Base-by-base conservation (phyloP, 768 basidiomycete species). In the Podaxis rugospora region DNA sequence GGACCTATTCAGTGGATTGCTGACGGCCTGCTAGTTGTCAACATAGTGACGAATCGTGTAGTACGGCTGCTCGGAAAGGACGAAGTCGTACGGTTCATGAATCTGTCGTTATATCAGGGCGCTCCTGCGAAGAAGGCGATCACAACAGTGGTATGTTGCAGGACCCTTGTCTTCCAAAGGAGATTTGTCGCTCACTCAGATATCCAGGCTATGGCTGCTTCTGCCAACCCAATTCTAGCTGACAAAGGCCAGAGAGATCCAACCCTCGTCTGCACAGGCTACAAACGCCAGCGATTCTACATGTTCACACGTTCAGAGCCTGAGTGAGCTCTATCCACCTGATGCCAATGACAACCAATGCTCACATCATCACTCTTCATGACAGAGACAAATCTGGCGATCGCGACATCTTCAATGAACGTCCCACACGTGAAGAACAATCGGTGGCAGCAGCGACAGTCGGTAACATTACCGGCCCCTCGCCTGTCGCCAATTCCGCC, bases 321-420 rank as follows among this genome's bases (percentile, higher is more conserved):
- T 35, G 95, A 95, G 90, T 95, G 77, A 47, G 91, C 80, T 21
- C 55, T 10, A 36, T 25, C 4, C 28, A 42, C 18, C 9, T 7
- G 16, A 10, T 23, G 46, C 4, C n/a, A 2, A 36, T 18, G 16
- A 46, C 42, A 32, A 16, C 39, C 10, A 13, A 21, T 40, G 18
- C 32, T 32, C 32, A 18, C 51, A 25, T 61, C 51, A 25, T 61
- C 36, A 71, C 42, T 5, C 18, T 44, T 32, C 7, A 32, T 9
- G 93, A 95, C 65, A 87, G 81, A 28, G 52, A 61, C 70, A 95
- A 92, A 74, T 84, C 85, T 1, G 86, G 86, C 32, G 96, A 98
- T 65, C 88, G 97, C 60, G 97, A 99, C 66, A 88, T 99, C 57
- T 98, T 98, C 84, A 99, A 99, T 72, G 97, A 99, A 74, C 84